phyloP scores from a whole-genome alignment of 345 rosid genomes.

The Lumnitzera littorea region DNA sequence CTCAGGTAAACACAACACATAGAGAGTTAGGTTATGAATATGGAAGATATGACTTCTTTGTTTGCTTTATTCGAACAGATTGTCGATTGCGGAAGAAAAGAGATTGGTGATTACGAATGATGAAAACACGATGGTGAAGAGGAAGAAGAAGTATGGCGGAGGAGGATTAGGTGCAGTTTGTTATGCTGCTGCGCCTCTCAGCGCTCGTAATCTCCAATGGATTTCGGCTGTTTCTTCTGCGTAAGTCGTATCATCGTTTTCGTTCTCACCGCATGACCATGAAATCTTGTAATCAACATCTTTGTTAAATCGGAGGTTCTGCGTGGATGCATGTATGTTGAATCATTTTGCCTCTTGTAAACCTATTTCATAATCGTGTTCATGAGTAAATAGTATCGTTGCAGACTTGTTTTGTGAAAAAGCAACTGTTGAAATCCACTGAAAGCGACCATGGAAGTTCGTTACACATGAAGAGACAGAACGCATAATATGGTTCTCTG shows the following conservation, averaged over 20 bases:
- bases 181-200: conserved; percentile 50
- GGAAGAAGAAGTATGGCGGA: conserved; percentile 13
- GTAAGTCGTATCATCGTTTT: conserved; percentile 25
- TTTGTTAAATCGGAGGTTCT: too few species aligned
- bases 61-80: not conserved
- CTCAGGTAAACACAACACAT: conserved; percentile 27
- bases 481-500: too few species aligned
- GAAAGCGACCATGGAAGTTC: too few species aligned
- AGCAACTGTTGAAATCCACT: too few species aligned
- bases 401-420: too few species aligned
- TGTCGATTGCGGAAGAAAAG: conserved; percentile 18
- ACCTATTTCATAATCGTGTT: too few species aligned
- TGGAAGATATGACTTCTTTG: too few species aligned
- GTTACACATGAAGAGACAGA: too few species aligned
- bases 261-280: not conserved
- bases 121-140: conserved; percentile 11
- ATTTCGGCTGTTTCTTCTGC: conserved; percentile 56
- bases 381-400: too few species aligned
- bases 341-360: too few species aligned
- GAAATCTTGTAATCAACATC: not conserved
- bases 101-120: conserved; percentile 23
- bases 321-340: too few species aligned
- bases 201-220: conserved; percentile 58
- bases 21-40: too few species aligned
- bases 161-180: conserved; percentile 49